Percentiles rank a stretch among this genome's conserved stretches.
Evolutionary conservation across 2,329 filamentous ascomycete species (phyloP).

Genomic region (Ciborinia camelliae): DNA sequence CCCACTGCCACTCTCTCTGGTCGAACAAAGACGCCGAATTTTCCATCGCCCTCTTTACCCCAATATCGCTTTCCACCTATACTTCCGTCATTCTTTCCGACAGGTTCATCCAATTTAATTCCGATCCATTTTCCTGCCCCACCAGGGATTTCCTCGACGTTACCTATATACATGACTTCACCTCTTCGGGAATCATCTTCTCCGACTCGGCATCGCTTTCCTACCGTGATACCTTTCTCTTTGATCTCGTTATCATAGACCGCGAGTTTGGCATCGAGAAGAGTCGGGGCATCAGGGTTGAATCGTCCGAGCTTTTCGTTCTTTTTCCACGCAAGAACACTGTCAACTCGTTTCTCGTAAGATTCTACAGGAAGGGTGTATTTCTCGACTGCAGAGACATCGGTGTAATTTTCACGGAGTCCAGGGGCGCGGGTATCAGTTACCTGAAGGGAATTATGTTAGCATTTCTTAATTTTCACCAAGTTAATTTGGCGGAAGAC

Average conservation of each 20-base stretch:
- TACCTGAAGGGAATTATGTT: constrained; percentile 52
- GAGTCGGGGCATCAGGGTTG: constrained; percentile 74
- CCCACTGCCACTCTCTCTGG: constrained; percentile 75
- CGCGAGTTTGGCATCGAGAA: constrained; percentile 68
- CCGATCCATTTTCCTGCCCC: constrained; percentile 68
- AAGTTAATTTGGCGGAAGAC: not conserved
- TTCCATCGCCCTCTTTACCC: constrained; percentile 46
- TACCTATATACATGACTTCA: constrained; percentile 65
- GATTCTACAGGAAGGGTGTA: constrained; percentile 82
- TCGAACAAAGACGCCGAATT: constrained; percentile 74
- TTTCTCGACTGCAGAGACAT: constrained; percentile 79
- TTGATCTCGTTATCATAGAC: constrained; percentile 68
- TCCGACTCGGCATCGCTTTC: constrained; percentile 62
- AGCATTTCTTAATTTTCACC: constrained; percentile 16
- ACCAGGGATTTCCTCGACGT: constrained; percentile 69
- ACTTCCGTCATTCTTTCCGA: constrained; percentile 78
- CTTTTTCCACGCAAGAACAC: constrained; percentile 93
- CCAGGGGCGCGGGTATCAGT: constrained; percentile 73
- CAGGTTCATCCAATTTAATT: constrained; percentile 72
- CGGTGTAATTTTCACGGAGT: constrained; percentile 74
- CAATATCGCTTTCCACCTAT: constrained; percentile 68
- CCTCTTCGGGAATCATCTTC: constrained; percentile 68
- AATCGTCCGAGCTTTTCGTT: constrained; percentile 94
- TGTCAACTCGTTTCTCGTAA: constrained; percentile 83
- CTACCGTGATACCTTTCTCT: constrained; percentile 62